Evolutionary conservation across 116 monocot genomes (phyloP), one percentile per base, ranked within the genome.

Genomic region (Phalaenopsis hybrid): DNA sequence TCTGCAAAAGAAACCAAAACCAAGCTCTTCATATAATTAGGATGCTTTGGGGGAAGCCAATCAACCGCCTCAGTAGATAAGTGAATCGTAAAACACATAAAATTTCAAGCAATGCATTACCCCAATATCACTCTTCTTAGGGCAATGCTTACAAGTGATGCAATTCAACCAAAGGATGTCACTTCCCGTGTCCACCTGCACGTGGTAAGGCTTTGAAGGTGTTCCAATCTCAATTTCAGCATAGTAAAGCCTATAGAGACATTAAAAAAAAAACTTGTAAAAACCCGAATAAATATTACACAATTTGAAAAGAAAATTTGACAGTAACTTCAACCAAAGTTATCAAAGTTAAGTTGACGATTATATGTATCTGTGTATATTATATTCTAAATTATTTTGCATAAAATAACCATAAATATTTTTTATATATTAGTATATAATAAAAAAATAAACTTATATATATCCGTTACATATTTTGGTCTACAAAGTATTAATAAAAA

Each of bases 111-210:
- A 44, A 49, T 18, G 5, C n/a, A 45, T 23, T 87, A 97, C 97
- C 82, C 92, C 94, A 10, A 97, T 79, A 79, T 83, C 80, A 68
- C 93, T 97, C 76, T 91, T 91, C 77, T 81, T 82, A 8, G 97
- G 94, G 81, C 97, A 97, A 16, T 75, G 76, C 51, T 72, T 83
- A 83, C 97, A 97, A 28, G 88, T 77, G 43, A 84, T 75, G 81
- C 94, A 97, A 83, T 93, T 91, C 78, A 97, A 89, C 97, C 97
- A 97, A 6, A 97, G 81, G 13, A 94, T 88, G 80, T 97, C 97
- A 76, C 97, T 97, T 8, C 97, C 94, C 2, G 97, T 94, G 81
- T 97, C 97, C 10, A 97, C 93, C 86, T 97, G 97, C 81, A 97
- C 93, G 72, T 91, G 85, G 81, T 85, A 97, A 9, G 81, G 75